Evolutionary conservation across 495 filamentous ascomycete genomes (phyloP).

Genomic region (Talaromyces ruber): DNA sequence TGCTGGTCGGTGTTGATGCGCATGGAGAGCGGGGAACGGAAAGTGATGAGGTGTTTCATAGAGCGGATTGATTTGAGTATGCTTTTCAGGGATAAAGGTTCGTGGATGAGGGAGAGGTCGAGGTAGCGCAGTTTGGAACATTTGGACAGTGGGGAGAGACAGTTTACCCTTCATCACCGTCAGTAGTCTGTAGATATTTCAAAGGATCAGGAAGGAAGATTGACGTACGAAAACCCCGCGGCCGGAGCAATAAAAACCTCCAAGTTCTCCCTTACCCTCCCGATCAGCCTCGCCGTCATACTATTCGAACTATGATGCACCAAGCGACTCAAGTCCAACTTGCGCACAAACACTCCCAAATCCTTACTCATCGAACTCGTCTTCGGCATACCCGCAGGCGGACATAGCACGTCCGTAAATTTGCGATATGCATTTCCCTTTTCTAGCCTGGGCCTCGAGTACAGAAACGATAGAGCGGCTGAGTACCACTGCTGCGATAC

Average conservation of each 20-base stretch:
- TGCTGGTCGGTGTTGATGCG: conserved; percentile 16
- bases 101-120: conserved; percentile 52
- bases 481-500: conserved; percentile 60
- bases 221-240: conserved; percentile 48
- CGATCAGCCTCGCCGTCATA: conserved; percentile 55
- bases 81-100: conserved; percentile 39
- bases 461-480: conserved; percentile 46
- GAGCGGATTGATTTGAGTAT: conserved; percentile 45
- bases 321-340: conserved; percentile 49
- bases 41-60: conserved; percentile 35
- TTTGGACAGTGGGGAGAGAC: conserved; percentile 55
- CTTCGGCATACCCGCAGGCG: conserved; percentile 47
- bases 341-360: conserved; percentile 46
- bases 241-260: conserved; percentile 58
- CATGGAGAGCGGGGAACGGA: conserved; percentile 51
- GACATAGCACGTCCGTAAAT: conserved; percentile 57
- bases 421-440: conserved; percentile 43
- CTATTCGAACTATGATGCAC: conserved; percentile 60
- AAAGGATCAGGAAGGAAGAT: background rate
- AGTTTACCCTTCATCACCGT: conserved; percentile 37
- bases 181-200: background rate
- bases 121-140: conserved; percentile 45
- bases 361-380: conserved; percentile 29
- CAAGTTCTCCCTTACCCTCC: conserved; percentile 47
- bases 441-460: conserved; percentile 38